Evolutionary conservation across 495 filamentous ascomycete species (phyloP).

Genomic region (Penicillium lividum): DNA sequence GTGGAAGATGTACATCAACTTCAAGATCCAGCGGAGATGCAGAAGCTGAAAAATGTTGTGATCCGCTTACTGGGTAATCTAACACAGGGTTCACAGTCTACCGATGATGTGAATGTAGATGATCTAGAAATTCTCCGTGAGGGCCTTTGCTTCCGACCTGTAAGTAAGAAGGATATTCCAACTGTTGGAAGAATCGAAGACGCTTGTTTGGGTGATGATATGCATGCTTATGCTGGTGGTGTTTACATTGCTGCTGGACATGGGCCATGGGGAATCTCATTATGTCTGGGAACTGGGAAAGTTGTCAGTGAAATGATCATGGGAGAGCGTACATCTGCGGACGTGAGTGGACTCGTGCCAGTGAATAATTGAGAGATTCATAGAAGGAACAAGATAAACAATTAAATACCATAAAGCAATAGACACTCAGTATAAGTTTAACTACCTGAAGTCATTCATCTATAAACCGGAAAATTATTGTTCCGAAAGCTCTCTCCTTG

Average conservation of each 20-base stretch:
- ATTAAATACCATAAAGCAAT: background rate
- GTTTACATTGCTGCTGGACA: constrained; percentile 75
- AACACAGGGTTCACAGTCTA: constrained; percentile 17
- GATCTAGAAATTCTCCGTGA: constrained; percentile 65
- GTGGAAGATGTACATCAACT: constrained; percentile 48
- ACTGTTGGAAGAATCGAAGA: constrained; percentile 59
- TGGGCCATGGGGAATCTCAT: constrained; percentile 69
- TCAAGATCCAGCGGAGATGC: constrained; percentile 47
- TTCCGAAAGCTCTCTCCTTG: constrained; percentile 19
- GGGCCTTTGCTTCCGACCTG: constrained; percentile 72
- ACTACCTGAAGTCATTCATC: background rate
- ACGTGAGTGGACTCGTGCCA: constrained; percentile 43
- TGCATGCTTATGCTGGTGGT: constrained; percentile 53
- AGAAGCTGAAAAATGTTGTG: constrained; percentile 54
- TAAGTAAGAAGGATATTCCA: constrained; percentile 61
- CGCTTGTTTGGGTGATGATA: constrained; percentile 49
- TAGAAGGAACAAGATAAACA: background rate
- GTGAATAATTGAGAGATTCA: background rate
- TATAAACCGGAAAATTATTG: constrained; percentile 17
- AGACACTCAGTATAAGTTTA: background rate
- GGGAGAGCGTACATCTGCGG: constrained; percentile 48
- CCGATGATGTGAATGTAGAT: constrained; percentile 34
- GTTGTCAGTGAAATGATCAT: constrained; percentile 65
- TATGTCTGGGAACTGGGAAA: constrained; percentile 64
- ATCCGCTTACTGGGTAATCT: constrained; percentile 54